Base-by-base conservation (phyloP, 352 stramenopile genomes). In the Globisporangium megalacanthum region DNA sequence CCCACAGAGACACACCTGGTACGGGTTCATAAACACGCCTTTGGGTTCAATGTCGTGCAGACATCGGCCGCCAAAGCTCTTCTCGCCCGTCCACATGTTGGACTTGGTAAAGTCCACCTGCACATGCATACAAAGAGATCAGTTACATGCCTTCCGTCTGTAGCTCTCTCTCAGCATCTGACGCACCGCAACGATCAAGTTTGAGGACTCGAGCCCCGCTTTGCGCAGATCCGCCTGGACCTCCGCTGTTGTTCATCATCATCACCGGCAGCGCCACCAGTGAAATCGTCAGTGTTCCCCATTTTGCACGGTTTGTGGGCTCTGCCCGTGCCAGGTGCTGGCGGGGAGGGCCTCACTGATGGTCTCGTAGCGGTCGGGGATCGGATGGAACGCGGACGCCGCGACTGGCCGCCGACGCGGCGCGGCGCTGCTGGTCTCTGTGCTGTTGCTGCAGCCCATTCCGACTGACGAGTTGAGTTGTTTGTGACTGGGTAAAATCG, bases 61-160 rank as follows among this genome's bases (percentile, higher is more conserved):
- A 25, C 64, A 68, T 20, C 74, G 73, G 25, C 79, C 81, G 36
- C 52, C 63, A 48, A 94, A 94, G 29, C 70, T 82, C n/a, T 73
- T 55, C 25, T 79, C 61, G 44, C 85, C 85, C 13, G 73, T 91
- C 67, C 66, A 83, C 78, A 68, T 7, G 58, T 92, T 92, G 6
- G 75, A 82, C 35, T 82, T 86, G 36, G 82, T 87, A 54, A 79
- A 90, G 60, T 90, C 82, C 44, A 92, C 70, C 72, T 82, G 46
- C 19, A 3, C 35, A 61, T 19, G 14, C 22, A 49, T 46, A 51
- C 10, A 33, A 36, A 49, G 52, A 42, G n/a, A 53, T 47, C 15
- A 47, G 41, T 20, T n/a, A 22, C 7, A 14, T 5, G 6, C 6
- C 39, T 46, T n/a, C 15, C 13, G 7, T 0, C 3, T 22, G 14